Conservation (phyloP, 495 filamentous ascomycete species). For the Penicillium egyptiacum region DNA sequence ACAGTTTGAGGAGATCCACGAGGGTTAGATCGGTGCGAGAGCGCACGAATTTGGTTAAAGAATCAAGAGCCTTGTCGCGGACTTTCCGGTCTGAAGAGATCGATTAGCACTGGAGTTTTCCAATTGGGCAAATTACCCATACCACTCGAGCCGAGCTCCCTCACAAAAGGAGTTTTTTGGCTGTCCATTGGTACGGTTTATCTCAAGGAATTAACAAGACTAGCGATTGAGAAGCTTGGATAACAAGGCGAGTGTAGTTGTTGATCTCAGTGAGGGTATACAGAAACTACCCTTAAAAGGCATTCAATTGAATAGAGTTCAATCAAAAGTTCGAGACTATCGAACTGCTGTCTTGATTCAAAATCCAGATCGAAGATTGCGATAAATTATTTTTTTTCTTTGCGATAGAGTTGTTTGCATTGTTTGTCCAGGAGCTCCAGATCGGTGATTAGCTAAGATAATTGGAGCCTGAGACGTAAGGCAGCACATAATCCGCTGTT, state of each 20-base stretch:
- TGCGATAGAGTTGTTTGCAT: slow-evolving; percentile 33
- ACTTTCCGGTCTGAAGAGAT: slow-evolving; percentile 65
- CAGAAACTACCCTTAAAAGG: not conserved
- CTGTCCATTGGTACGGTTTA: slow-evolving; percentile 44
- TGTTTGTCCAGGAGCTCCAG: slow-evolving; percentile 30
- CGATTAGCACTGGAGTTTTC: slow-evolving; percentile 8
- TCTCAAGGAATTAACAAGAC: slow-evolving; percentile 11
- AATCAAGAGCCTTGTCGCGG: slow-evolving; percentile 76
- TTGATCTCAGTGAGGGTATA: not conserved
- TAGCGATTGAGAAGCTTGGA: not conserved
- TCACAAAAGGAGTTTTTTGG: slow-evolving; percentile 67
- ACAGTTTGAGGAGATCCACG: slow-evolving; percentile 84
- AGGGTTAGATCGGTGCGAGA: slow-evolving; percentile 64
- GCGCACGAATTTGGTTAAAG: slow-evolving; percentile 74
- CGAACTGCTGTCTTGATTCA: slow-evolving; percentile 14
- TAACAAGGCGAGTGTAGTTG: not conserved
- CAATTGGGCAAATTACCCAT: slow-evolving; percentile 15
- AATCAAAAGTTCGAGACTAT: slow-evolving; percentile 5
- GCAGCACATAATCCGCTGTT: not conserved
- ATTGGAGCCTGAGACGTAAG: not conserved
- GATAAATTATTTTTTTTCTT: slow-evolving; percentile 42
- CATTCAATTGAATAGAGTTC: not conserved
- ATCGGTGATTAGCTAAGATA: not conserved
- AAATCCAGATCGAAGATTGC: slow-evolving; percentile 17
- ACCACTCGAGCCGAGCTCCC: slow-evolving; percentile 77